Evolutionary conservation across 1,139 yeast genomes (phyloP), one percentile per base, ranked within the genome.

Genomic region (Yamadazyma sp.): DNA sequence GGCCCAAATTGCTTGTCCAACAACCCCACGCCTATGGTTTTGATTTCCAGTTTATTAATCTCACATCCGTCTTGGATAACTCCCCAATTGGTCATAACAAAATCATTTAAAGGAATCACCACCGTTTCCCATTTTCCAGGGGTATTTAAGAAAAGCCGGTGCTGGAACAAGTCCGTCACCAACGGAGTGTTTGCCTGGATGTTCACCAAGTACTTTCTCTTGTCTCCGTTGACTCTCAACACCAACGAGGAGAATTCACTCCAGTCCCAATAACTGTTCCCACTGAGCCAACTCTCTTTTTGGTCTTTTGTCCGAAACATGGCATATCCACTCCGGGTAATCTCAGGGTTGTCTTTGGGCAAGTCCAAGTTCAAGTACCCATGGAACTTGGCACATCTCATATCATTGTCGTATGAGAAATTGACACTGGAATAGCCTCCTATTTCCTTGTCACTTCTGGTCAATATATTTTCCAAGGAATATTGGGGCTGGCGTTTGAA

Each of bases 51-150:
- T 50, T 77, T 77, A 55, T 86, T 84, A 56, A 87, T 54, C 45
- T 70, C 76, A 40, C 67, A 60, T 16, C 81, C 81, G 46, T 82
- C 86, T 63, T 84, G 92, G 41, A 87, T 81, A 22, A 77, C 78
- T 8, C 95, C 95, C 76, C 87, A 81, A 54, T 85, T 86, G 23
- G 95, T 87, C 63, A 86, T 70, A 40, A 86, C 90, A 60, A 87
- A 86, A 53, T 84, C 90, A 47, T 80, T 73, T 40, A 87, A 67
- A 35, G 94, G 89, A 28, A 86, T 80, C 27, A 82, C 78, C 25
- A 86, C 88, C 1, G 88, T 83, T 55, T 87, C 95, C 95, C 95
- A 87, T 46, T 79, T 73, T 3, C 90, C 90, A 0, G 90, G 89
- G 28, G 71, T 75, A 48, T 80, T 78, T 44, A 86, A 67, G 52